These are phyloP conservation scores for Tetracladium maxilliforme DNA, from an alignment of 2,329 filamentous ascomycete genomes.

Conservation along the genomic window DNA sequence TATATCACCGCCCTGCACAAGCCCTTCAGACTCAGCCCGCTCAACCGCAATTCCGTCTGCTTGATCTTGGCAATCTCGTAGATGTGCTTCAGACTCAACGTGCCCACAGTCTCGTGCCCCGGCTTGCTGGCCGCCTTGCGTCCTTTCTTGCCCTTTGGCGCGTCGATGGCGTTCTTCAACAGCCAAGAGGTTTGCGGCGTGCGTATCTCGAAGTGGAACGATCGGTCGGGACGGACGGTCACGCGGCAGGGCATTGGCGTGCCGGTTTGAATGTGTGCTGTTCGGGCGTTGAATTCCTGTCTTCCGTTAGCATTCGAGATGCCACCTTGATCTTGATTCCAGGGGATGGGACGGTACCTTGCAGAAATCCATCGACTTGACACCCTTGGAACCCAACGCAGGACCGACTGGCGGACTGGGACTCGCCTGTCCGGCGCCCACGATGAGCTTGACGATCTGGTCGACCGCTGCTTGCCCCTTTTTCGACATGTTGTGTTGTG, in stretches of 20 bases:
- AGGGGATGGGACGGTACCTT: conserved; percentile 45
- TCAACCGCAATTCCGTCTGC: conserved; percentile 60
- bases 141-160: conserved; percentile 56
- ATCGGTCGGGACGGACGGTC: conserved; percentile 81
- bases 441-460: conserved; percentile 90
- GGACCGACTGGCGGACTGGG: conserved; percentile 94
- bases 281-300: conserved; percentile 94
- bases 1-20: conserved; percentile 61
- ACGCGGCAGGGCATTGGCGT: conserved; percentile 85
- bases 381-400: conserved; percentile 89
- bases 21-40: conserved; percentile 54
- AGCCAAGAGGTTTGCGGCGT: conserved; percentile 91
- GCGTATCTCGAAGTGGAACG: conserved; percentile 84
- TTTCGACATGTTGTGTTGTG: conserved; percentile 14
- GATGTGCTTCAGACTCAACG: conserved; percentile 83
- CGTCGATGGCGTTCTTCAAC: conserved; percentile 68
- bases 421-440: conserved; percentile 87
- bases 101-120: conserved; percentile 66
- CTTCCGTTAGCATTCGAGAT: not conserved
- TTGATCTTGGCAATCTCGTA: conserved; percentile 98
- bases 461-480: conserved; percentile 26
- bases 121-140: conserved; percentile 66
- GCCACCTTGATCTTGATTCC: not conserved
- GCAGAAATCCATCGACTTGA: conserved; percentile 99
- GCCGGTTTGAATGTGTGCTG: conserved; percentile 66